Evolutionary conservation across 2,329 filamentous ascomycete species (phyloP), one percentile per base, ranked within the genome.

Genomic region (Colletotrichum orbiculare): DNA sequence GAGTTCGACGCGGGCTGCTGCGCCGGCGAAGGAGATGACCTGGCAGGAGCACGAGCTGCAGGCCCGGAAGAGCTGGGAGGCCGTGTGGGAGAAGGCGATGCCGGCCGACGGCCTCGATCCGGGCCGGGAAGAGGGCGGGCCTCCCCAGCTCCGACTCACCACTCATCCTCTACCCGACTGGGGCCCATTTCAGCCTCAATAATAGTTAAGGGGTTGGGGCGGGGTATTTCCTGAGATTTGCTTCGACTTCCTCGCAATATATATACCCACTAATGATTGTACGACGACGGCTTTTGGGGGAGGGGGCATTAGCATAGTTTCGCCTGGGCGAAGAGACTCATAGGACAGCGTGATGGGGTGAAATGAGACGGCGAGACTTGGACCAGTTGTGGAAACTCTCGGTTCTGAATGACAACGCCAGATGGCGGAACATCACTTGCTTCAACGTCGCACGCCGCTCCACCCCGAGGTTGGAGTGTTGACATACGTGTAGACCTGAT

Each of bases 21-120:
- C 47, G 10, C 33, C 35, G 7, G 41, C 43, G 6, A 17, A n/a
- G 8, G 46, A 33, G 9, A 15, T 49, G 0, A 46, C n/a, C 8
- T 64, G 61, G 50, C 15, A 65, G 2, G n/a, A 56, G 8, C 46
- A 62, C n/a, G 52, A 61, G 4, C 17, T 62, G 2, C 46, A 65
- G 7, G 58, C 58, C 6, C 46, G 58, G 8, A 65, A 52, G 15
- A 55, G 43, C 4, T 65, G 62, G 58, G 58, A 65, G 11, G 62
- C 58, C 6, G 46, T 53, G 1, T 65, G 58, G 62, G 58, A 62
- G 10, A 38, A 10, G 9, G 52, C 46, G 2, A 55, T 62, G 35
- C 58, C 58, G 5, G 2, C 15, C 2, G 39, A 46, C 1, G 15
- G 41, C 9, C 12, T 53, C 2, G 8, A 34, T 2, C 12, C 58